Evolutionary conservation across 352 stramenopile genomes (phyloP).

Genomic region (Globisporangium sylvaticum): DNA sequence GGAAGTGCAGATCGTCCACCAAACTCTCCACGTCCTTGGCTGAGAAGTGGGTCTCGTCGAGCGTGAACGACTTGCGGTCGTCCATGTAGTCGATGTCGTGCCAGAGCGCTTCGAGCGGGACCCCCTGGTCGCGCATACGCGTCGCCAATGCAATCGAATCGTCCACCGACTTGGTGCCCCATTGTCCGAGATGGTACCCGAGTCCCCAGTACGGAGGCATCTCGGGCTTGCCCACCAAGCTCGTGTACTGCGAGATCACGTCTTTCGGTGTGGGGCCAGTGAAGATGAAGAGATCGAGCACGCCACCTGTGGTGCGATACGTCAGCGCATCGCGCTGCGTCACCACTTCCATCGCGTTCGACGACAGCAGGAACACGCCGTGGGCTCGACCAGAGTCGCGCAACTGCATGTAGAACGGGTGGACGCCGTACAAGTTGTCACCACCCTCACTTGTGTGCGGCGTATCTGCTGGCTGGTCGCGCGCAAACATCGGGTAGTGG

Average conservation of each 20-base stretch:
- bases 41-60: conserved; percentile 57
- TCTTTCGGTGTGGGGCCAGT: conserved; percentile 46
- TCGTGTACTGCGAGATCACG: conserved; percentile 72
- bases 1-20: conserved; percentile 76
- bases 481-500: conserved; percentile 71
- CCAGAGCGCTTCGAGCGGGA: conserved; percentile 83
- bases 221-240: conserved; percentile 62
- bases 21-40: conserved; percentile 38
- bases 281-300: conserved; percentile 84
- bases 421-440: conserved; percentile 76
- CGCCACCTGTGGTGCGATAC: conserved; percentile 72
- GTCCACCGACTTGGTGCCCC: conserved; percentile 32
- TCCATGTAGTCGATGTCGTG: conserved; percentile 68
- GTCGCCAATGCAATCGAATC: conserved; percentile 32
- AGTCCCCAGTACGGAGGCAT: conserved; percentile 86
- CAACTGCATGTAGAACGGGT: conserved; percentile 76
- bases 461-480: conserved; percentile 18
- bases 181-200: conserved; percentile 74
- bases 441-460: conserved; percentile 33
- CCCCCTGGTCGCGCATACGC: conserved; percentile 29
- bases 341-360: conserved; percentile 86
- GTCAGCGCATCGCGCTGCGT: conserved; percentile 58
- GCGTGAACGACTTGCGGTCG: conserved; percentile 43
- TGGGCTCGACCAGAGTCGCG: conserved; percentile 43
- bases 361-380: conserved; percentile 75